A percentile compares a stretch with the other conserved stretches of the same genome.
phyloP scores from a whole-genome alignment of 345 rosid genomes.

The Eucalyptus erythrocorys region DNA sequence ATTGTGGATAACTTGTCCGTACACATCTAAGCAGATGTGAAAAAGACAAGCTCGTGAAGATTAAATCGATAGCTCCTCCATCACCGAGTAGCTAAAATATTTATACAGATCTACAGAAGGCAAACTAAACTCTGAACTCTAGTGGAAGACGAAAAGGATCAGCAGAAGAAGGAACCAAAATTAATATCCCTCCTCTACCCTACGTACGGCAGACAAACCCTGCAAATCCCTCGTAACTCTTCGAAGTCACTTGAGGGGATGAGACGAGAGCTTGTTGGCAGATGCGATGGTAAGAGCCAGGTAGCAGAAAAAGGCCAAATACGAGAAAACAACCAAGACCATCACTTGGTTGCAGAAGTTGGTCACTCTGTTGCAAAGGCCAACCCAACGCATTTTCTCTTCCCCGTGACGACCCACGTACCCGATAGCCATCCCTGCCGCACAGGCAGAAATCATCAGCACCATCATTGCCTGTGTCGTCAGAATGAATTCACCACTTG shows the following conservation, averaged over 20 bases:
- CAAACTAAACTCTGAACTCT: neutral
- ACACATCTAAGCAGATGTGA: neutral
- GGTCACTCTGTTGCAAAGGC: slow-evolving; percentile 12
- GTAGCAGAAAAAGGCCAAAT: slow-evolving; percentile 28
- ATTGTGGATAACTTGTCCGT: neutral
- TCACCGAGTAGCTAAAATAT: neutral
- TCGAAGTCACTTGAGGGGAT: neutral
- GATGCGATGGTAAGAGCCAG: slow-evolving; percentile 19
- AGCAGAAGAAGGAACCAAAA: neutral
- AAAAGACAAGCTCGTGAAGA: neutral
- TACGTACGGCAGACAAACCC: neutral
- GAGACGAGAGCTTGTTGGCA: slow-evolving; percentile 16
- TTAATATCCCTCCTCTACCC: neutral
- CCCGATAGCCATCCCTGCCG: slow-evolving; percentile 36
- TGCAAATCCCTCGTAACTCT: neutral
- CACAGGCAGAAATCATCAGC: slow-evolving; percentile 33
- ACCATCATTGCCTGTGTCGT: slow-evolving; percentile 34
- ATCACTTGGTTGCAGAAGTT: slow-evolving; percentile 25
- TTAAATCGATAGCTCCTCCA: neutral
- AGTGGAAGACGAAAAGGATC: neutral
- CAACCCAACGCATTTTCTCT: slow-evolving; percentile 18
- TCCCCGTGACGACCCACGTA: slow-evolving; percentile 30
- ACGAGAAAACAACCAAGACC: slow-evolving; percentile 27
- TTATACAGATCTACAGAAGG: neutral
- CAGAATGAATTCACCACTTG: neutral